A percentile compares a stretch with the other conserved stretches of the same genome.
These are phyloP conservation scores for Corymbia citriodora DNA, from an alignment of 441 rosid genomes.

Conservation along the genomic window DNA sequence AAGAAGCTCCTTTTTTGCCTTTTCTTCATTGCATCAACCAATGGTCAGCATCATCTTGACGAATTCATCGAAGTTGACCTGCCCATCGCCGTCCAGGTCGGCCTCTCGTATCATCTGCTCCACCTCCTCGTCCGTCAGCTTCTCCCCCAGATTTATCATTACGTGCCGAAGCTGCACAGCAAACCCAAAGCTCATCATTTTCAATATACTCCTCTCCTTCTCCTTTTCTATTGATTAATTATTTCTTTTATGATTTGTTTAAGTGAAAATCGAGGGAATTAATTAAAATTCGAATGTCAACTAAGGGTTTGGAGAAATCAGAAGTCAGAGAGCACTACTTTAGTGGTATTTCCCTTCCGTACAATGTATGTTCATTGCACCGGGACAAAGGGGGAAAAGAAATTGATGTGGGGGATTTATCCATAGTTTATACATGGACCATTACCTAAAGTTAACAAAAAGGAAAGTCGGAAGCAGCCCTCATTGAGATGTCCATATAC, in stretches of 20 bases:
- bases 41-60: background rate
- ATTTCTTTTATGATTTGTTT: background rate
- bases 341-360: background rate
- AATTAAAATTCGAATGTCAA: background rate
- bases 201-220: background rate
- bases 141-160: slow-evolving; percentile 1
- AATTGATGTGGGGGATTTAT: background rate
- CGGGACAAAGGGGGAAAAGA: background rate
- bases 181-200: background rate
- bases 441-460: background rate
- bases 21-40: background rate
- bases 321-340: background rate
- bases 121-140: background rate
- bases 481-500: background rate
- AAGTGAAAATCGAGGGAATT: background rate
- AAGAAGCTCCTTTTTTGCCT: background rate
- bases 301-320: background rate
- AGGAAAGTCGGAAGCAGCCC: background rate
- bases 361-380: background rate
- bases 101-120: background rate
- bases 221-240: background rate
- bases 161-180: background rate
- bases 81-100: background rate
- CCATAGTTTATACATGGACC: background rate
- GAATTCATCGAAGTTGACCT: background rate